Evolutionary conservation across 163 green algal species (phyloP).

Genomic region (Chlorella variabilis): DNA sequence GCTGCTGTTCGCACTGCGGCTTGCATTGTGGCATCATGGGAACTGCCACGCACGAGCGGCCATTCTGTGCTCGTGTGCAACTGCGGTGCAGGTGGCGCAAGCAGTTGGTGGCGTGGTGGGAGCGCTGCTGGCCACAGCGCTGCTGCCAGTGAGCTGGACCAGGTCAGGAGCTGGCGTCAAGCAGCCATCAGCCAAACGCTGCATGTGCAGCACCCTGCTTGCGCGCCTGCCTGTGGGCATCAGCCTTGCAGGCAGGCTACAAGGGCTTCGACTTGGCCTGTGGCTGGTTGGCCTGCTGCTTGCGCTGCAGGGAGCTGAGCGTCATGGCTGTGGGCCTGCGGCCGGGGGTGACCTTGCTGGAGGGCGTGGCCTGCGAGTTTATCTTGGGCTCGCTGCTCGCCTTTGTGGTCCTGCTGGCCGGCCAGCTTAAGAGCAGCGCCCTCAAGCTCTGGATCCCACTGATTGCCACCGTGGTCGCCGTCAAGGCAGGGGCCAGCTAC

Average conservation of each 20-base stretch:
- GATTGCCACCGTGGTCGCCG: conserved; percentile 20
- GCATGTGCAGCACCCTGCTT: no score
- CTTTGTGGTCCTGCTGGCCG: conserved; percentile 8
- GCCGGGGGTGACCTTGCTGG: conserved; percentile 12
- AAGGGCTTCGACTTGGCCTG: no score
- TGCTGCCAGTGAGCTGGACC: conserved; percentile 25
- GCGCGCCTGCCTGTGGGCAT: no score
- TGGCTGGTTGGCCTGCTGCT: no score
- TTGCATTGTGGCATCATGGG: no score
- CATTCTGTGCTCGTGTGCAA: no score
- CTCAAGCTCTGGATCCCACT: conserved; percentile 31
- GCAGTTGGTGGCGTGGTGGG: background rate
- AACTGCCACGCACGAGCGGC: no score
- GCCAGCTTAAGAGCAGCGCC: conserved; percentile 11
- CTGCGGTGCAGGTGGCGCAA: conserved; percentile 29
- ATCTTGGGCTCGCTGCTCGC: conserved; percentile 21
- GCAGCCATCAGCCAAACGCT: no score
- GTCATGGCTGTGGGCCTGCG: conserved; percentile 6
- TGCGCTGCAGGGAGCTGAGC: conserved; percentile 14
- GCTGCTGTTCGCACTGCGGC: no score
- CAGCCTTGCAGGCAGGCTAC: no score
- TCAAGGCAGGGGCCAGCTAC: conserved; percentile 3
- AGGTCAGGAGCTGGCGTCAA: conserved; percentile 4
- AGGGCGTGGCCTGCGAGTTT: conserved; percentile 37
- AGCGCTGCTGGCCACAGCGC: background rate